phyloP scores from a whole-genome alignment of 148 eudicot species.

The Diospyros lotus region DNA sequence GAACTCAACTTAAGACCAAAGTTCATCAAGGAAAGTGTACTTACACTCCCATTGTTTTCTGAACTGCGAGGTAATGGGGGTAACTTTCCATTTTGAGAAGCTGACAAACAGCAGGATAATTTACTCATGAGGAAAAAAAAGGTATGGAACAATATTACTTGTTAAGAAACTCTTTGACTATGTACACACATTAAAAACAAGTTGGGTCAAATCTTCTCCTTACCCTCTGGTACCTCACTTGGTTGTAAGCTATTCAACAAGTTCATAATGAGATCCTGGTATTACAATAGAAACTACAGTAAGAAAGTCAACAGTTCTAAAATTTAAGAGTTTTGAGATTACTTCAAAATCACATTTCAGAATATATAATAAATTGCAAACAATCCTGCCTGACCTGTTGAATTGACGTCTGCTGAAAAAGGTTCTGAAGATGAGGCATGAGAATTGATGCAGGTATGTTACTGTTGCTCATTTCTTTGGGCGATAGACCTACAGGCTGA shows the following conservation, averaged over 20 bases:
- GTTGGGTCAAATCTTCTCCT: conserved; percentile 21
- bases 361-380: not conserved
- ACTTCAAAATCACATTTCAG: not conserved
- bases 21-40: conserved; percentile 19
- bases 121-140: too few species aligned
- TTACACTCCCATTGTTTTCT: conserved; percentile 74
- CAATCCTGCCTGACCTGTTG: conserved; percentile 59
- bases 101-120: conserved; percentile 31
- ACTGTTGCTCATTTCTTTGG: conserved; percentile 47
- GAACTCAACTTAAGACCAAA: conserved; percentile 6
- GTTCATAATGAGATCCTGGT: conserved; percentile 73
- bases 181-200: not conserved
- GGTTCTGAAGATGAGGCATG: conserved; percentile 89
- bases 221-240: conserved; percentile 67
- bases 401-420: conserved; percentile 76
- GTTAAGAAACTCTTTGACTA: conserved; percentile 12
- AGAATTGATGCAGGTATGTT: conserved; percentile 58
- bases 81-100: conserved; percentile 56
- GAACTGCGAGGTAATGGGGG: conserved; percentile 47
- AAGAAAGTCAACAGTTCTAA: not conserved
- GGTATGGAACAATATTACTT: not conserved
- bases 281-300: not conserved
- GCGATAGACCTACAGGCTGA: conserved; percentile 52
- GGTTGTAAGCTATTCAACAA: conserved; percentile 70
- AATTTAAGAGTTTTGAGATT: not conserved